A percentile compares a stretch with the other conserved stretches of the same genome.
Conservation (phyloP, 257 asterid species). For the Solanum neorickii region DNA sequence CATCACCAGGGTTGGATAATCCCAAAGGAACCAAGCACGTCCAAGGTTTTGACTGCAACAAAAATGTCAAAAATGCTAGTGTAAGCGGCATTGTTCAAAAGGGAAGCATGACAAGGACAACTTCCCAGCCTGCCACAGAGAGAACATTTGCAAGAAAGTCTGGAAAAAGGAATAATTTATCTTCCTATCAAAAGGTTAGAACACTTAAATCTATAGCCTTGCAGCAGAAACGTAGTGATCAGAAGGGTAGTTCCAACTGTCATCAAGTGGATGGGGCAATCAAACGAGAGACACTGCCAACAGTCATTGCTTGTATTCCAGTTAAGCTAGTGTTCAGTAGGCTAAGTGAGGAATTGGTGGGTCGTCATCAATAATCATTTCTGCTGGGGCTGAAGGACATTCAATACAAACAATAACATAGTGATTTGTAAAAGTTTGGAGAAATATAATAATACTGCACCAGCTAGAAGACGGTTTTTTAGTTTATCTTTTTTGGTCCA, state of each 20-base stretch:
- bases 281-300: constrained; percentile 34
- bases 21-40: constrained; percentile 19
- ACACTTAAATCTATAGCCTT: constrained; percentile 65
- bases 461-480: background rate
- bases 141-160: constrained; percentile 31
- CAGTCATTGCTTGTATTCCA: constrained; percentile 73
- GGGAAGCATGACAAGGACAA: constrained; percentile 13
- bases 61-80: constrained; percentile 12
- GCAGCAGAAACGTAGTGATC: constrained; percentile 31
- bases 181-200: constrained; percentile 59
- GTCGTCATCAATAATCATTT: constrained; percentile 45
- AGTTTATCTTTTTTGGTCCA: background rate
- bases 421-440: background rate
- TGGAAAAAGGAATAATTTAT: constrained; percentile 30
- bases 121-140: constrained; percentile 11
- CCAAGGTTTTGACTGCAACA: constrained; percentile 11
- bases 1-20: constrained; percentile 17
- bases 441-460: background rate
- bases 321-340: constrained; percentile 92
- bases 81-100: constrained; percentile 11
- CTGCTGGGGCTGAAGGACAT: constrained; percentile 1
- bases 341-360: constrained; percentile 71
- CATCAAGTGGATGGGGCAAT: constrained; percentile 32
- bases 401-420: constrained; percentile 3
- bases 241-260: constrained; percentile 9